phyloP scores from a whole-genome alignment of 2,329 filamentous ascomycete genomes.

The Colletotrichum phormii region DNA sequence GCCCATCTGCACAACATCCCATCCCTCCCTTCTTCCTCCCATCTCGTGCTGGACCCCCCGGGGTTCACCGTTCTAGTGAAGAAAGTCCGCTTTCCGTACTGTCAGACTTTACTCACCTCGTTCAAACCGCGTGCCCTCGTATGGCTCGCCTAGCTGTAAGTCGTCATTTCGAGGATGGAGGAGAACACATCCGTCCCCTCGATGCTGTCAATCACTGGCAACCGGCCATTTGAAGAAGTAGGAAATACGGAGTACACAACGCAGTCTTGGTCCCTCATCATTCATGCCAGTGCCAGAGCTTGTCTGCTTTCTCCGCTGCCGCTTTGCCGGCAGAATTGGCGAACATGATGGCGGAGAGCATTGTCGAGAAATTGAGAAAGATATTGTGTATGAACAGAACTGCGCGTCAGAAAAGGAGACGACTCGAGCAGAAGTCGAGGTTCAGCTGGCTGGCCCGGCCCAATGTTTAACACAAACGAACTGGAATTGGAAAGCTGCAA shows the following conservation, averaged over 20 bases:
- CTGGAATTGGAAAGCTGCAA: constrained; percentile 19
- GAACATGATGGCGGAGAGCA: background rate
- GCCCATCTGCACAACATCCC: constrained; percentile 34
- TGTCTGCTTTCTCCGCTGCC: background rate
- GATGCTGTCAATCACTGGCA: background rate
- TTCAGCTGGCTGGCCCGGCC: background rate
- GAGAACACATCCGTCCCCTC: background rate
- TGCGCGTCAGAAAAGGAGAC: constrained; percentile 26
- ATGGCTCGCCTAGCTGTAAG: background rate
- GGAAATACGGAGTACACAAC: background rate
- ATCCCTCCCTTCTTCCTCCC: constrained; percentile 11
- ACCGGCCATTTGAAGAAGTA: background rate
- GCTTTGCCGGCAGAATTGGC: background rate
- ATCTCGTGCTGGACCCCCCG: constrained; percentile 1
- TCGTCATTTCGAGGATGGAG: background rate
- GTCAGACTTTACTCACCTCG: background rate
- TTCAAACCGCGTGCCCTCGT: background rate
- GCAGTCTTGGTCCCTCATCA: background rate
- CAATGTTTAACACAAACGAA: constrained; percentile 16
- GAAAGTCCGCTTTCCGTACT: background rate
- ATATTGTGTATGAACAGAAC: background rate
- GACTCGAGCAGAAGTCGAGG: constrained; percentile 2
- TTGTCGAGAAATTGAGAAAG: background rate
- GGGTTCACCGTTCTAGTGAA: constrained; percentile 2
- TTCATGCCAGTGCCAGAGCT: background rate